Conservation (phyloP, 2,329 filamentous ascomycete species). For the Ceratocystis ficicola region DNA sequence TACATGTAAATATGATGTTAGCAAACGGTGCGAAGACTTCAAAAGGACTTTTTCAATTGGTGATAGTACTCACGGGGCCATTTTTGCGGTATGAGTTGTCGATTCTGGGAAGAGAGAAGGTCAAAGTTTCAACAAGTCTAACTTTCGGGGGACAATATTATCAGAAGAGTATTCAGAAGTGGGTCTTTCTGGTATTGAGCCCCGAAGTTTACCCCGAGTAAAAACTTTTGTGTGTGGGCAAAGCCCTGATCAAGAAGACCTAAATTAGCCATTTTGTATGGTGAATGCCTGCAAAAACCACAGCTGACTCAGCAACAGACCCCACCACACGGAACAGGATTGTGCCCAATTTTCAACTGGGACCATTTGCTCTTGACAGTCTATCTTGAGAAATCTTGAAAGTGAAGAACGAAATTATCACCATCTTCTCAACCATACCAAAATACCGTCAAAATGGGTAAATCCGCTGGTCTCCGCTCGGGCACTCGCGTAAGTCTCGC, state of each 20-base stretch:
- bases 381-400: slow-evolving; percentile 22
- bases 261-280: slow-evolving; percentile 11
- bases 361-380: slow-evolving; percentile 20
- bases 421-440: slow-evolving; percentile 21
- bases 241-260: slow-evolving; percentile 20
- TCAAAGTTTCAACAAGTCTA: slow-evolving; percentile 21
- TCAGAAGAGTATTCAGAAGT: neutral
- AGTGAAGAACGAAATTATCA: slow-evolving; percentile 20
- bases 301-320: slow-evolving; percentile 16
- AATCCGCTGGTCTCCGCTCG: slow-evolving; percentile 74
- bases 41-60: neutral
- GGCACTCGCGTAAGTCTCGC: slow-evolving; percentile 62
- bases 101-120: slow-evolving; percentile 23
- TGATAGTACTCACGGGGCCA: slow-evolving; percentile 34
- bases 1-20: slow-evolving; percentile 23
- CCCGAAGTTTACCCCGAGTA: slow-evolving; percentile 20
- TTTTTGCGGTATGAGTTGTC: slow-evolving; percentile 29
- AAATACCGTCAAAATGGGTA: slow-evolving; percentile 56
- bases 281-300: slow-evolving; percentile 11
- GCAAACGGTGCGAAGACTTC: slow-evolving; percentile 13
- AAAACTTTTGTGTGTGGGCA: slow-evolving; percentile 21
- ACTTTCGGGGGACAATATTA: slow-evolving; percentile 18
- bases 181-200: neutral
- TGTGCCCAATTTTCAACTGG: slow-evolving; percentile 21
- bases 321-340: slow-evolving; percentile 22